phyloP scores from a whole-genome alignment of 176 grass and related monocot genomes.

The Eremochloa ophiuroides region DNA sequence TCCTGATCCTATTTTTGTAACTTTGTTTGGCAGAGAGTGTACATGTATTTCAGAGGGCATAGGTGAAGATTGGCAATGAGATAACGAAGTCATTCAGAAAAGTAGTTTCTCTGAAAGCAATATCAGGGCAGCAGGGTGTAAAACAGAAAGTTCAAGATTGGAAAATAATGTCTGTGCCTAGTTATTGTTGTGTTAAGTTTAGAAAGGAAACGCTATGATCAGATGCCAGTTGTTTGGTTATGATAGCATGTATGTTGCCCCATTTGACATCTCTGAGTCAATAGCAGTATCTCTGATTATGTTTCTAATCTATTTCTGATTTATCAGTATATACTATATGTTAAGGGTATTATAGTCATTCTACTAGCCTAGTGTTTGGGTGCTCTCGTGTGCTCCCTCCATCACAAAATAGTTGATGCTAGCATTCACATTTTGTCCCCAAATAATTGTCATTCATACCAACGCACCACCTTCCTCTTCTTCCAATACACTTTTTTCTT shows the following conservation, averaged over 20 bases:
- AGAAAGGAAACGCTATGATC: neutral
- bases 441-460: too few species aligned
- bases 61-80: slow-evolving; percentile 23
- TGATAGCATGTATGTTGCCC: slow-evolving; percentile 2
- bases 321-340: neutral
- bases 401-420: too few species aligned
- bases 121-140: neutral
- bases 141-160: slow-evolving; percentile 1
- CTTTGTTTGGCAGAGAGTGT: slow-evolving; percentile 50
- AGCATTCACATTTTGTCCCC: too few species aligned
- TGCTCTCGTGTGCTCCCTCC: neutral
- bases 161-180: neutral
- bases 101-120: slow-evolving; percentile 11
- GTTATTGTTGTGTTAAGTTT: slow-evolving; percentile 4
- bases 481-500: too few species aligned
- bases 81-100: neutral
- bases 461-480: too few species aligned
- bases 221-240: neutral
- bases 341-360: neutral
- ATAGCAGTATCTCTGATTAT: neutral
- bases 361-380: neutral
- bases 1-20: neutral
- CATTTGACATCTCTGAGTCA: neutral
- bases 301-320: neutral
- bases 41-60: slow-evolving; percentile 60